phyloP scores from a whole-genome alignment of 2,329 filamentous ascomycete genomes.

The Aureobasidium sp. region DNA sequence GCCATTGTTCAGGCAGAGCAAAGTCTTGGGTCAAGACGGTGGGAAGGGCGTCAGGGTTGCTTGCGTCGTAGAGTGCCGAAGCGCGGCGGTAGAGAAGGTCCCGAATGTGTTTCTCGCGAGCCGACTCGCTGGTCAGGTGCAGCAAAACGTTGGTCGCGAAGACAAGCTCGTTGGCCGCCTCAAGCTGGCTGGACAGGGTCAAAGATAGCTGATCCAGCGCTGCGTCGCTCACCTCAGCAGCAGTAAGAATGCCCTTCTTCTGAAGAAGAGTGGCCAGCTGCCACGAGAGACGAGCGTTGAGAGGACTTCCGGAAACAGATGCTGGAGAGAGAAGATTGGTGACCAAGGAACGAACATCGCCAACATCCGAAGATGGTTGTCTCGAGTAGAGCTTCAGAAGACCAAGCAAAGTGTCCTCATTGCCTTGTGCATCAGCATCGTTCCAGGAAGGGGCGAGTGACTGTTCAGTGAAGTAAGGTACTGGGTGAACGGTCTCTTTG shows the following conservation, averaged over 20 bases:
- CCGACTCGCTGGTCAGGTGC: conserved; percentile 19
- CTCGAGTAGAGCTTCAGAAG: conserved; percentile 71
- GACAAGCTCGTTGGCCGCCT: conserved; percentile 20
- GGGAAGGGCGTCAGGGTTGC: conserved; percentile 38
- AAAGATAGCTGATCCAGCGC: conserved; percentile 60
- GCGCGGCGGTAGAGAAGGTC: conserved; percentile 54
- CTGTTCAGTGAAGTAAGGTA: conserved; percentile 61
- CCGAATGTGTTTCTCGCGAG: conserved; percentile 23
- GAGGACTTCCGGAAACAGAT: conserved; percentile 63
- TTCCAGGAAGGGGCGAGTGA: conserved; percentile 51
- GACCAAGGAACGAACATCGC: conserved; percentile 8
- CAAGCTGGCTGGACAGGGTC: conserved; percentile 24
- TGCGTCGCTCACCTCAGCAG: conserved; percentile 17
- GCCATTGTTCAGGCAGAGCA: conserved; percentile 63
- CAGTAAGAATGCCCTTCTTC: conserved; percentile 21
- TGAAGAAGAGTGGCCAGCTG: conserved; percentile 60
- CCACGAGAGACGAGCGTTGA: conserved; percentile 73
- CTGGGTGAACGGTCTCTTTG: conserved; percentile 58
- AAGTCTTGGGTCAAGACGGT: conserved; percentile 25
- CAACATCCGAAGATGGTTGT: conserved; percentile 31
- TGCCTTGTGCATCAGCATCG: conserved; percentile 47
- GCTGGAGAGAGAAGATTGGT: conserved; percentile 62
- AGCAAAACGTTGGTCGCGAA: conserved; percentile 23
- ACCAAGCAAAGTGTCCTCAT: conserved; percentile 79
- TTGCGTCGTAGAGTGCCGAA: conserved; percentile 63